Evolutionary conservation across 345 rosid genomes (phyloP).

Genomic region (Lagerstroemia speciosa): DNA sequence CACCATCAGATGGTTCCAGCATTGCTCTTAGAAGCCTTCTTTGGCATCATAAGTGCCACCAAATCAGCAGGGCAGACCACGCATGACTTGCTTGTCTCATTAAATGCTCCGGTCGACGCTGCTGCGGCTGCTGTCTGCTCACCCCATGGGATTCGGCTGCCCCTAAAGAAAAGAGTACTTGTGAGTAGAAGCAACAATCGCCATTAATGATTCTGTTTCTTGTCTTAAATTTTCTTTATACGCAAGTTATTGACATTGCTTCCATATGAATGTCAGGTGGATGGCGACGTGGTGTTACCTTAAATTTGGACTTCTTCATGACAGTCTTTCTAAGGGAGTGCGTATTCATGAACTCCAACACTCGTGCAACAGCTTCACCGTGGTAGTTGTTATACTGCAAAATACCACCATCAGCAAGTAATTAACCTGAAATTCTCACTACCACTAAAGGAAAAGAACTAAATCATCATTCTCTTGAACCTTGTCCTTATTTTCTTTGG

Average conservation of each 20-base stretch:
- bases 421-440: not conserved
- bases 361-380: conserved; percentile 87
- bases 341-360: conserved; percentile 76
- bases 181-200: conserved; percentile 3
- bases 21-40: conserved; percentile 75
- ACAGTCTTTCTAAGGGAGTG: conserved; percentile 82
- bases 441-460: not conserved
- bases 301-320: conserved; percentile 67
- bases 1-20: conserved; percentile 60
- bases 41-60: conserved; percentile 67
- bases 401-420: not conserved
- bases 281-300: conserved; percentile 53
- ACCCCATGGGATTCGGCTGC: conserved; percentile 76
- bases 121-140: conserved; percentile 70
- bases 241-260: not conserved
- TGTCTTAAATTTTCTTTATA: not conserved
- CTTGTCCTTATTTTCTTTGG: too few species aligned
- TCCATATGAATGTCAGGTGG: not conserved
- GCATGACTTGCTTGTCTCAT: conserved; percentile 55
- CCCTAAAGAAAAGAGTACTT: conserved; percentile 38
- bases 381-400: conserved; percentile 15
- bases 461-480: conserved; percentile 27
- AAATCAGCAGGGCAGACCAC: conserved; percentile 89
- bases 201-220: not conserved
- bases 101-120: conserved; percentile 79